Base-by-base conservation (phyloP, 805 yeast species). In the Wickerhamomyces tratensis region DNA sequence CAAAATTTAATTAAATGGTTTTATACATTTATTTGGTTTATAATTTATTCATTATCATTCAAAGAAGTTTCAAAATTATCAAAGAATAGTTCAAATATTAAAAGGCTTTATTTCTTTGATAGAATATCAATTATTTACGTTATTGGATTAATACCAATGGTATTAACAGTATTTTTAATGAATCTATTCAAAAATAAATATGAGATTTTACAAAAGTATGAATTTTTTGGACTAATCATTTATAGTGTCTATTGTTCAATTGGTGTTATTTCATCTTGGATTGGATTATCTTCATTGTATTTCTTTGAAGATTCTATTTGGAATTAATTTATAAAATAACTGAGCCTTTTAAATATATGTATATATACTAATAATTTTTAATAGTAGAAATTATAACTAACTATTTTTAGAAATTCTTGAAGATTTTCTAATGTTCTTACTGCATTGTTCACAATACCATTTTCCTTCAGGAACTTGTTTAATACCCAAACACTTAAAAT, bases 181-280 rank as follows among this genome's bases (percentile, higher is more conserved):
- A 83, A 80, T 33, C 51, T 81, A 15, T 71, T 86, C 54, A 77
- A 78, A 41, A 55, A 67, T 44, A 74, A 68, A 46, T 77, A 72
- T 51, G 72, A 61, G 45, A 40, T 78, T 1, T 65, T 86, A 46
- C 72, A 73, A 42, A 74, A 68, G 50, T 72, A 77, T 45, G 86
- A 86, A 60, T 91, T 88, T 55, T 62, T 86, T 44, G 77, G 86
- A 39, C 68, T 91, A 49, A 86, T 93, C 87, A 64, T 79, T 10
- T 75, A 86, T 44, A 86, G 96, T 49, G 81, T 86, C 7, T 91
- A 91, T 62, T 86, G 97, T 60, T 77, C 86, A 0, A 46, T 86
- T 14, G 99, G 98, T 4, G 78, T 93, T 7, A 68, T 89, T 8
- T 71, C 86, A 38, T 77, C 95, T 40, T 93, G 96, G 95, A 74